Evolutionary conservation across 2,329 filamentous ascomycete species (phyloP), one percentile per base, ranked within the genome.

Genomic region (Coniochaeta prunicola): DNA sequence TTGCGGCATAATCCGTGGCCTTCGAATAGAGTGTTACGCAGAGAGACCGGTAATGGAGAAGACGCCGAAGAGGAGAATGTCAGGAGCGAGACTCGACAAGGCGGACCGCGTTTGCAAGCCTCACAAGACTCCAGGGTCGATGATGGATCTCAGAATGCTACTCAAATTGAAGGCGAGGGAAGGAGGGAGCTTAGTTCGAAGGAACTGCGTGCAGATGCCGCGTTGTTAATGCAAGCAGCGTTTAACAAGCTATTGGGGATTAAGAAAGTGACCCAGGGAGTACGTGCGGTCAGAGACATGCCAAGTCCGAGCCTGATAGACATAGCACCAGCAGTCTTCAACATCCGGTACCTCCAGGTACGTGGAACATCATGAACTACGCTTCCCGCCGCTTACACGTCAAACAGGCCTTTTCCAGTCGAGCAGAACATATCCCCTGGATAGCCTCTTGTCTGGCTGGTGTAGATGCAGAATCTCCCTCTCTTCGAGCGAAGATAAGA

Each of bases 301-400:
- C 17, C 28, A 21, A 17, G 28, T 55, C 53, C 53, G 17, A 34
- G 30, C 2, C 53, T 55, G 2, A 36, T 55, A 34, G 53, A 21
- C 53, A 55, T 55, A 13, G 53, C 53, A 34, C 53, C 53, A 12
- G 53, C 53, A 6, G 53, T 55, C n/a, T 55, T 33, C 17, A 55
- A 55, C n/a, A 33, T 55, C 12, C 53, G 53, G 2, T 55, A 55
- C 21, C 30, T 55, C 7, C 53, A 55, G 53, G 53, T 55, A 33
- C 6, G 53, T 24, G 8, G 19, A 2, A 5, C 19, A 2, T 24
- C 19, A 7, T 7, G 2, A 24, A 34, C 28, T 4, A 4, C 9
- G 7, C 12, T 21, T 55, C 24, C 17, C 2, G 30, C 13, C 17
- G 19, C 40, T 45, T 5, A 45, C 40, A 21, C 19, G 40, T 45